Conservation (phyloP, 2,329 filamentous ascomycete genomes). For the Drechslerella dactyloides region DNA sequence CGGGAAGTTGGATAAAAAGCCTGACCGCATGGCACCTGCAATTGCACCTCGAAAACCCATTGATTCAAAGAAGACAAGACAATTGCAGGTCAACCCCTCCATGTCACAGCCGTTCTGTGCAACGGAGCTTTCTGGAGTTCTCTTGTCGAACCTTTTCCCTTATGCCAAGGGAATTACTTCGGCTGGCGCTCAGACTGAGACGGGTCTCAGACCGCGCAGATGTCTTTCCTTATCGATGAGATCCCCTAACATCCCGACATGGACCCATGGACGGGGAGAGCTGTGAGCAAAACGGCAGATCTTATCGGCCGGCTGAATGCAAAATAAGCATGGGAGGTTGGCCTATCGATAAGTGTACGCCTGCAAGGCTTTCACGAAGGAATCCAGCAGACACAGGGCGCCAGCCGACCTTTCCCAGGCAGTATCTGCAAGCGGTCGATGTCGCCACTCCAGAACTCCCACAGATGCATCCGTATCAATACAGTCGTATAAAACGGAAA, state of each 20-base stretch:
- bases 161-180: not conserved
- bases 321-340: not conserved
- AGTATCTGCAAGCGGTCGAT: no score
- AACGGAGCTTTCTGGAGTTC: slow-evolving; percentile 2
- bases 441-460: no score
- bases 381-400: no score
- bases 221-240: slow-evolving; percentile 35
- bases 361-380: not conserved
- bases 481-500: no score
- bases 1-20: slow-evolving; percentile 41
- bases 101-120: slow-evolving; percentile 9
- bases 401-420: no score
- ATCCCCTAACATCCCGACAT: slow-evolving; percentile 9
- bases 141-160: not conserved
- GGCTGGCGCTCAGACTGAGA: not conserved
- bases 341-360: not conserved
- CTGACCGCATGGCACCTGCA: slow-evolving; percentile 18
- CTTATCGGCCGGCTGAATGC: slow-evolving; percentile 9
- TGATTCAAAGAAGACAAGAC: slow-evolving; percentile 8
- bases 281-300: slow-evolving; percentile 10
- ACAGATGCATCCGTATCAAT: no score
- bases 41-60: no score
- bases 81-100: slow-evolving; percentile 10
- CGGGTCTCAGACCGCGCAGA: not conserved
- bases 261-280: slow-evolving; percentile 10